These are phyloP conservation scores for Cyclaneusma minus DNA, from an alignment of 2,329 filamentous ascomycete genomes.

Conservation along the genomic window DNA sequence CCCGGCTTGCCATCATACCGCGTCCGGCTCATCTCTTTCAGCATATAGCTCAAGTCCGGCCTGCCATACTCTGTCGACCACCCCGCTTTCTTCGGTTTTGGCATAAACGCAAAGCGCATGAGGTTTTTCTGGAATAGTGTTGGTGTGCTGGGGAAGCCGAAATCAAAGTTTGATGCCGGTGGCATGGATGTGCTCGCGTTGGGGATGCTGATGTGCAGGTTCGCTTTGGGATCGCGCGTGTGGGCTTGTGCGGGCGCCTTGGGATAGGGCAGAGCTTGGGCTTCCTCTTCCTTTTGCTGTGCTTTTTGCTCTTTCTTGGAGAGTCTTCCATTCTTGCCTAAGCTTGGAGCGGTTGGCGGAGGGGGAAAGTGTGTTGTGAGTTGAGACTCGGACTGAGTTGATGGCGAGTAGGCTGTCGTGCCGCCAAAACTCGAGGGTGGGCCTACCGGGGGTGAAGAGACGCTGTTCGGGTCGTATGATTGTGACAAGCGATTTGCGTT, in stretches of 20 bases:
- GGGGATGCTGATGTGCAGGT: slow-evolving; percentile 13
- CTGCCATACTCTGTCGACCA: slow-evolving; percentile 90
- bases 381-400: slow-evolving; percentile 1
- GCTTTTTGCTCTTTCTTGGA: too few species aligned
- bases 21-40: slow-evolving; percentile 55
- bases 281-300: too few species aligned
- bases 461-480: slow-evolving; percentile 4
- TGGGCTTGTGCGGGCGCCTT: slow-evolving; percentile 7
- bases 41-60: slow-evolving; percentile 74
- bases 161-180: slow-evolving; percentile 41
- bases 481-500: slow-evolving; percentile 12
- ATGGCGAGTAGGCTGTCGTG: slow-evolving; percentile 2
- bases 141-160: slow-evolving; percentile 70
- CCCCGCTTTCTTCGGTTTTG: slow-evolving; percentile 54
- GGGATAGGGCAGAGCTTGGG: slow-evolving; percentile 2
- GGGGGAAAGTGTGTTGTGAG: slow-evolving; percentile 1
- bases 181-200: slow-evolving; percentile 2
- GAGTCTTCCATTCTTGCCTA: slow-evolving; percentile 1
- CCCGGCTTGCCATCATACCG: slow-evolving; percentile 47
- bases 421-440: slow-evolving; percentile 3
- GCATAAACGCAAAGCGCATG: slow-evolving; percentile 79
- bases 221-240: slow-evolving; percentile 7
- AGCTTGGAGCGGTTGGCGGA: slow-evolving; percentile 6
- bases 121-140: slow-evolving; percentile 79
- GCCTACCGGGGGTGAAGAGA: slow-evolving; percentile 1